Base-by-base conservation (phyloP, 106 monocot species). In the Apostasia shenzhenica region DNA sequence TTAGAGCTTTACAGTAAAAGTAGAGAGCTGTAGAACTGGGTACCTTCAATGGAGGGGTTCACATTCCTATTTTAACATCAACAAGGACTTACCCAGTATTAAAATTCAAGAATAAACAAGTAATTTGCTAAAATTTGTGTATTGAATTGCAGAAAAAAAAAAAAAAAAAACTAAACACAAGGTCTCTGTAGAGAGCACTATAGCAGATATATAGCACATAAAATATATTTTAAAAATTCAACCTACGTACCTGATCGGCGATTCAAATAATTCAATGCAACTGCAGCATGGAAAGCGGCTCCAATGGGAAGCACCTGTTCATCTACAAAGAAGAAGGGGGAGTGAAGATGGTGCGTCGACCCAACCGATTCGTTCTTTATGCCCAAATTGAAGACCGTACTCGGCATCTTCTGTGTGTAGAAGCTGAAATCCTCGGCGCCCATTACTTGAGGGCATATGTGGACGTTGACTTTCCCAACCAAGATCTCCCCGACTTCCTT, bases 341-440 rank as follows among this genome's bases (percentile, higher is more conserved):
- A 91, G 54, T 91, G 90, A 61, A 81, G 7, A 0, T 44, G 43
- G 14, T 79, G 46, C 4, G 52, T 2, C n/a, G 70, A 48, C 11
- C 74, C 76, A 53, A 84, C 43, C 1, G 83, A 73, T n/a, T 81
- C 76, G 45, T 81, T 83, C 64, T 69, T 73, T 6, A 74, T 71
- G 6, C 90, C 90, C 2, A 91, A 14, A 44, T n/a, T 52, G 72
- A 91, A 83, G 51, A 84, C 41, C 4, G 76, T 64, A 3, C 82
- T 73, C 4, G 81, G 66, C 67, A 92, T 83, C 59, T 44, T 78
- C 61, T 81, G 78, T 2, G 88, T 68, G 41, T 81, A 88, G 79
- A 92, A 92, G 12, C 80, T 77, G 58, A 92, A 88, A 53, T 92
- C 92, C 71, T 90, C 90, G 0, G 83, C 81, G 0, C 76, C 88